Base-by-base conservation (phyloP, 192 early-diverging fungal genomes). In the Kappamyces sp. region DNA sequence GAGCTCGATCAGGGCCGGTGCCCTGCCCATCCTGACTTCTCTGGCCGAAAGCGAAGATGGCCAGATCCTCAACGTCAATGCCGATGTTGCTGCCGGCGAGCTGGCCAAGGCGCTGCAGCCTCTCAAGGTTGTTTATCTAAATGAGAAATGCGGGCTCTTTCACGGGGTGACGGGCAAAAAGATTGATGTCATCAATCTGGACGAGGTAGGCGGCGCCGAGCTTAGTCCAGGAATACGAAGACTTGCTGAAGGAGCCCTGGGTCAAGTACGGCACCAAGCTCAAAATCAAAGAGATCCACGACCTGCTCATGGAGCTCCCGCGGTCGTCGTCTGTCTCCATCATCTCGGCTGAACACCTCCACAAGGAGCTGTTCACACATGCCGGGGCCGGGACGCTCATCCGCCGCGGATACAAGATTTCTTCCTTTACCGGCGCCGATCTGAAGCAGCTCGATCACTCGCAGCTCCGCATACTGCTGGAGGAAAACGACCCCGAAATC, bases 311-410 rank as follows among this genome's bases (percentile, higher is more conserved):
- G 73, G 84, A 86, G 43, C 81, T 99, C 54, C 96, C 96, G 9
- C 87, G 93, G n/a, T 86, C 90, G 54, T 97, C 94, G 5, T 99
- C 96, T 4, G 96, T 99, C 15, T 94, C 96, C 48, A 99, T 97
- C 65, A 99, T 97, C 64, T 97, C 96, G 45, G 92, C 94, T 47
- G 91, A 94, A 61, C 91, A 99, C 61, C 75, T 99, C 39, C 96
- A 97, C 77, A 99, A 99, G 79, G 96, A 99, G 72, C 76, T 99
- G 47, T 99, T 99, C 59, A 99, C 96, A 36, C 91, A 97, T 70
- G 84, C 80, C 57, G 94, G 96, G n/a, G 88, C 96, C 4, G 94
- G 94, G 31, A 99, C 96, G 3, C 76, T 99, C 48, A 92, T 99
- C 43, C 90, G 94, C 53, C 90, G 96, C 38, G 96, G 94, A 33